A percentile compares a stretch with the other conserved stretches of the same genome.
phyloP scores from a whole-genome alignment of 2,329 filamentous ascomycete species.

The Botrytis cinerea region DNA sequence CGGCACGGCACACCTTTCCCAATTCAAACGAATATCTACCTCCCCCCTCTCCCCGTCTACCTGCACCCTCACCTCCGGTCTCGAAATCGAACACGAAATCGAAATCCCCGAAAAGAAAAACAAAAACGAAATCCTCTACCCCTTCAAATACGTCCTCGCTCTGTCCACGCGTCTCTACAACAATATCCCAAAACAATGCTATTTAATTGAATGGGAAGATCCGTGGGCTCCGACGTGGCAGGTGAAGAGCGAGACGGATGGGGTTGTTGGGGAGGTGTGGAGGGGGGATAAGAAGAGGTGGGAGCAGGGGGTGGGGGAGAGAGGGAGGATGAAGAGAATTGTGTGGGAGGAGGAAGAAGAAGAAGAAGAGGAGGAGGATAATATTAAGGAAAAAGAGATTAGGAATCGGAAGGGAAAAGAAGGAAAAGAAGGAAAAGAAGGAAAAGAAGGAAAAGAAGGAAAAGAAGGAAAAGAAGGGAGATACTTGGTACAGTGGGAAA shows the following conservation, averaged over 20 bases:
- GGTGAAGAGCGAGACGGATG: not conserved
- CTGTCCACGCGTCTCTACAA: too few relatives aligned
- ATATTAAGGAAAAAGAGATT: not conserved
- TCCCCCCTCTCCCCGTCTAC: rapidly evolving
- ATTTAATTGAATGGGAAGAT: not conserved
- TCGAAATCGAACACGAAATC: not conserved
- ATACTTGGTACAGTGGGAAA: not conserved
- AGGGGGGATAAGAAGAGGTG: too few relatives aligned
- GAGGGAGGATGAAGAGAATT: too few relatives aligned
- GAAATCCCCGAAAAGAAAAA: not conserved
- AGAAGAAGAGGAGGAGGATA: not conserved
- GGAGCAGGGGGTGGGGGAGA: too few relatives aligned
- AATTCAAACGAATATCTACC: not conserved
- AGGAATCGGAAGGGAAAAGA: not conserved
- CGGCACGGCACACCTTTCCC: not conserved
- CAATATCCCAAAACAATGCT: not conserved
- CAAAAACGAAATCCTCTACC: not conserved
- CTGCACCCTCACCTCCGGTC: not conserved
- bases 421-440: too few relatives aligned
- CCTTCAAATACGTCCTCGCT: not conserved
- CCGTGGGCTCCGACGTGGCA: not conserved
- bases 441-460: not conserved
- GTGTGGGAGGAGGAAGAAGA: not conserved
- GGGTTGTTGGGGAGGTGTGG: not conserved
- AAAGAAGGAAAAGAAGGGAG: not conserved